These are phyloP conservation scores for Monascus ruber DNA, from an alignment of 2,329 filamentous ascomycete genomes.

Conservation along the genomic window DNA sequence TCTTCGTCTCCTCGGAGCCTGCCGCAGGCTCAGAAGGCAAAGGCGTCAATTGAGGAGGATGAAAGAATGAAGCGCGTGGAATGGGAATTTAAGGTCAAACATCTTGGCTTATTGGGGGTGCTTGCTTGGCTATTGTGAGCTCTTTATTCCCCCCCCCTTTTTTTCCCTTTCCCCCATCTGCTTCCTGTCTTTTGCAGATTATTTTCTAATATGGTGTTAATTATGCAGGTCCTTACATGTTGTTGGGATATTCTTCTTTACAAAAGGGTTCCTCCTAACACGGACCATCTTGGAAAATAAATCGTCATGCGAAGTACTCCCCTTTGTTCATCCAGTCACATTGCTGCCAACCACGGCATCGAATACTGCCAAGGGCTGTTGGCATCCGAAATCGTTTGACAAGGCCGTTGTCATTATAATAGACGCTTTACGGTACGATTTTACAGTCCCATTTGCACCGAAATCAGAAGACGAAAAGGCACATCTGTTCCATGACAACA, in stretches of 20 bases:
- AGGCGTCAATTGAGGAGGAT: constrained; percentile 16
- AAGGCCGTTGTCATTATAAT: constrained; percentile 84
- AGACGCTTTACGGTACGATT: constrained; percentile 92
- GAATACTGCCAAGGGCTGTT: constrained; percentile 57
- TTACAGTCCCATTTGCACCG: constrained; percentile 65
- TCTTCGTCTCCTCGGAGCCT: constrained; percentile 1
- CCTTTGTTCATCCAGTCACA: constrained; percentile 40
- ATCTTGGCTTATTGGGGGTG: constrained; percentile 26
- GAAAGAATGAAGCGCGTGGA: constrained; percentile 20
- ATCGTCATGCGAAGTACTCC: constrained; percentile 58
- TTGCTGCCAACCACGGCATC: constrained; percentile 8
- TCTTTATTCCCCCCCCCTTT: neutral
- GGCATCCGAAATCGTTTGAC: constrained; percentile 89
- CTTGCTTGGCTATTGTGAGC: constrained; percentile 33
- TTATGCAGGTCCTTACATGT: constrained; percentile 55
- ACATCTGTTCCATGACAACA: constrained; percentile 71
- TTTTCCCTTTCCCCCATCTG: neutral
- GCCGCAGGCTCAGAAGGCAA: constrained; percentile 9
- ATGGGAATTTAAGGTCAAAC: constrained; percentile 27
- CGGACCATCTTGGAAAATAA: constrained; percentile 67
- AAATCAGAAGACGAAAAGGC: constrained; percentile 34
- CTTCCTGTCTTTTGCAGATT: neutral
- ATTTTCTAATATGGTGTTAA: neutral
- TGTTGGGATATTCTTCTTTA: constrained; percentile 81
- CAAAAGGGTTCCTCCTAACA: constrained; percentile 85